Evolutionary conservation across 2,329 filamentous ascomycete species (phyloP).

Genomic region (Pseudogymnoascus sp.): DNA sequence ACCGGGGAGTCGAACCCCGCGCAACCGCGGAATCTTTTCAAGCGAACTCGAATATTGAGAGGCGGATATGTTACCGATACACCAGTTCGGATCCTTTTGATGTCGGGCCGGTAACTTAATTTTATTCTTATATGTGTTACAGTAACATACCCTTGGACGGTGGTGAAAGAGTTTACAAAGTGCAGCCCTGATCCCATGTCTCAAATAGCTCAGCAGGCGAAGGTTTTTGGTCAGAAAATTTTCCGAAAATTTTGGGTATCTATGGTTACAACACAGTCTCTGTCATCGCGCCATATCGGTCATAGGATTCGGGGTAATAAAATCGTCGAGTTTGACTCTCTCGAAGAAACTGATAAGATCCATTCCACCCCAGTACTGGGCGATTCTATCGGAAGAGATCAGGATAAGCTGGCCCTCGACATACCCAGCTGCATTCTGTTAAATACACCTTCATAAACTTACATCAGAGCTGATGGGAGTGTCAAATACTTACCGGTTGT

Average conservation of each 20-base stretch:
- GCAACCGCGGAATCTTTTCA: too few relatives aligned
- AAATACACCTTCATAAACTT: not conserved
- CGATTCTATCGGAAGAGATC: slow-evolving; percentile 67
- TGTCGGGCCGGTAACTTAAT: not conserved
- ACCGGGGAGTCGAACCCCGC: slow-evolving; percentile 18
- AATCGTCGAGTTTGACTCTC: slow-evolving; percentile 51
- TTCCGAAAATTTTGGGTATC: too few relatives aligned
- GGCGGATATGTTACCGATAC: too few relatives aligned
- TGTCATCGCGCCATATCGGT: not conserved
- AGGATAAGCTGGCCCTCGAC: slow-evolving; percentile 72
- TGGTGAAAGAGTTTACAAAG: not conserved
- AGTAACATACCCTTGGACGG: not conserved
- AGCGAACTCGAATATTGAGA: too few relatives aligned
- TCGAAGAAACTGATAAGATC: slow-evolving; percentile 55
- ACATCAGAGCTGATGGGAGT: not conserved
- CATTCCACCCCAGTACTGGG: slow-evolving; percentile 70
- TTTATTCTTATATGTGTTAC: too few relatives aligned
- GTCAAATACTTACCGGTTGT: slow-evolving; percentile 52
- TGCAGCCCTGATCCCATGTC: not conserved
- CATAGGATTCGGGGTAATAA: slow-evolving; percentile 24
- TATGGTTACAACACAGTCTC: too few relatives aligned
- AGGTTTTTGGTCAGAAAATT: not conserved
- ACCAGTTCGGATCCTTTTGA: not conserved
- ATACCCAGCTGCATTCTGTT: slow-evolving; percentile 53
- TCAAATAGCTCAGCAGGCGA: too few relatives aligned